These are phyloP conservation scores for Phycomyces nitens DNA, from an alignment of 192 early-diverging fungal genomes.

Conservation along the genomic window DNA sequence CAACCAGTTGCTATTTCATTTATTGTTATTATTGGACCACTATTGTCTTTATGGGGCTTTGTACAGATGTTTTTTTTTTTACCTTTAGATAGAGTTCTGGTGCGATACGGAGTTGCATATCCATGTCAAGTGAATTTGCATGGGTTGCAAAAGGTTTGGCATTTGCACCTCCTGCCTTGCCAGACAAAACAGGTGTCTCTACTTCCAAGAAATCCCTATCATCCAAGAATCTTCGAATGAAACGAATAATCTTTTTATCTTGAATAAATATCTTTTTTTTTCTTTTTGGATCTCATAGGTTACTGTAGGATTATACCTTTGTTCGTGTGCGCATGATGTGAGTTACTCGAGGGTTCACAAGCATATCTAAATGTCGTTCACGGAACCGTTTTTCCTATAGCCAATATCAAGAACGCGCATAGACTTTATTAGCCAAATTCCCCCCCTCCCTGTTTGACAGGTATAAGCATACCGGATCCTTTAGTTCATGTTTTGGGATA, in stretches of 20 bases:
- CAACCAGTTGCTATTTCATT: constrained; percentile 74
- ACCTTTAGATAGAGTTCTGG: constrained; percentile 85
- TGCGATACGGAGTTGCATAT: constrained; percentile 76
- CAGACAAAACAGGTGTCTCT: constrained; percentile 77
- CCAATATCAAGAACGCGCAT: neutral
- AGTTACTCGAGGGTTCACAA: constrained; percentile 58
- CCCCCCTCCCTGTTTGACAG: no score
- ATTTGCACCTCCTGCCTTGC: constrained; percentile 74
- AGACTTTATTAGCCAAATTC: no score
- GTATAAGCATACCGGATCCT: constrained; percentile 51
- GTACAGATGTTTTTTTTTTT: neutral
- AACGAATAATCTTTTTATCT: constrained; percentile 49
- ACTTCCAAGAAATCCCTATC: constrained; percentile 72
- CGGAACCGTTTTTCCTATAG: constrained; percentile 64
- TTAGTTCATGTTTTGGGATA: constrained; percentile 62
- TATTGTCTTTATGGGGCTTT: no score
- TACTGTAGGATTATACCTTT: no score
- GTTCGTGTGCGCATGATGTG: constrained; percentile 55
- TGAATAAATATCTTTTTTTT: neutral
- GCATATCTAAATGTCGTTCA: constrained; percentile 68
- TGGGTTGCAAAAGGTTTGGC: constrained; percentile 75
- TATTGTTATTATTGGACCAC: no score
- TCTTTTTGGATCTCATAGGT: neutral
- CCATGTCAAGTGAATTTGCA: constrained; percentile 60
- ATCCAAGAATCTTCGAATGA: constrained; percentile 64